A percentile compares a stretch with the other conserved stretches of the same genome.
Evolutionary conservation across 768 basidiomycete species (phyloP).

Genomic region (Trametes cingulata): DNA sequence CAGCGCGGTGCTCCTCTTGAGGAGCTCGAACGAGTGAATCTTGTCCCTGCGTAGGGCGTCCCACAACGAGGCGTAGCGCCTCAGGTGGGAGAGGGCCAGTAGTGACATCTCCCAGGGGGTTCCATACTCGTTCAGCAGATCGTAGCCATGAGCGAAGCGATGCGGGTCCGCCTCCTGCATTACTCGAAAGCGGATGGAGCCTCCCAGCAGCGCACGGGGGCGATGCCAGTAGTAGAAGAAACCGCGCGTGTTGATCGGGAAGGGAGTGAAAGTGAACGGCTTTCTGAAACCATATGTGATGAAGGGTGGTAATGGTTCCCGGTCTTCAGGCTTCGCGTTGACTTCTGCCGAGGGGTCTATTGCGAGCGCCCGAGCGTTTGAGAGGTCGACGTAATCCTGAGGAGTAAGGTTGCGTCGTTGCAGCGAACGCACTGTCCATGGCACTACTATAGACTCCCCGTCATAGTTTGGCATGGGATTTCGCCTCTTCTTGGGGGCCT

Average conservation of each 20-base stretch:
- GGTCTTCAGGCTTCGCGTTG: neutral
- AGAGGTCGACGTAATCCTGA: conserved; percentile 6
- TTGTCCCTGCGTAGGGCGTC: neutral
- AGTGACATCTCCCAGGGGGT: conserved; percentile 5
- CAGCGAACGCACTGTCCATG: neutral
- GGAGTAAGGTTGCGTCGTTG: neutral
- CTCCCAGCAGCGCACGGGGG: neutral
- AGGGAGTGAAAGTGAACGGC: neutral
- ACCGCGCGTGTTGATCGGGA: conserved; percentile 9
- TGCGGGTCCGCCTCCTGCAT: neutral
- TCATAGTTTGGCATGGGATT: no score
- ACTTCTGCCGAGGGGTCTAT: neutral
- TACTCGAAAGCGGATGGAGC: conserved; percentile 8
- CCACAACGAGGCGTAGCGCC: neutral
- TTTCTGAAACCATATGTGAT: neutral
- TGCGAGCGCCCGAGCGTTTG: neutral
- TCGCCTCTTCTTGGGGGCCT: no score
- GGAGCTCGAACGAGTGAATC: neutral
- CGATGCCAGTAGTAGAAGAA: conserved; percentile 4
- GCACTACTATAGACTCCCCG: no score
- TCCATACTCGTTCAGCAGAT: conserved; percentile 7
- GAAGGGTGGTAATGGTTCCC: neutral
- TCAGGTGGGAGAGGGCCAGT: neutral
- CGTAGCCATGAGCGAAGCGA: neutral
- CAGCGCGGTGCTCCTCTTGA: neutral